Conservation (phyloP, 2,329 filamentous ascomycete species). For the Cladosporium velox region DNA sequence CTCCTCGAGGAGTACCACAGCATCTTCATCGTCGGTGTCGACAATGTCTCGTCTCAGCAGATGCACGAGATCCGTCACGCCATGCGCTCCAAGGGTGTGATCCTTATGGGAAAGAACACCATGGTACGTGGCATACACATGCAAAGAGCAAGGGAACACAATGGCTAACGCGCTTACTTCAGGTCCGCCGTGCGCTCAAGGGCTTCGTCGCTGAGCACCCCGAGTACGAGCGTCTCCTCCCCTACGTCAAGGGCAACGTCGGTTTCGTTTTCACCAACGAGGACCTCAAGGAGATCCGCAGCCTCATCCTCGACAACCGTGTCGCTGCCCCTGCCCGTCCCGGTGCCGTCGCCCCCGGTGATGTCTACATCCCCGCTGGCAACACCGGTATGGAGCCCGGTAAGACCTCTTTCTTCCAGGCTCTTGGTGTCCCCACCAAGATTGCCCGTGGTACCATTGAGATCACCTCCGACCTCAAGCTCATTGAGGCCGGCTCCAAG, state of each 20-base stretch:
- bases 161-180: conserved; percentile 24
- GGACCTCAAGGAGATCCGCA: conserved; percentile 88
- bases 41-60: conserved; percentile 99
- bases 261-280: conserved; percentile 99
- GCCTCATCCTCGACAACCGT: conserved; percentile 95
- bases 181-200: conserved; percentile 96
- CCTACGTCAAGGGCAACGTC: conserved; percentile 95
- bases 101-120: conserved; percentile 99
- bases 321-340: conserved; percentile 97
- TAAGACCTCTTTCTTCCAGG: conserved; percentile 99
- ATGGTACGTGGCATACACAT: conserved; percentile 67
- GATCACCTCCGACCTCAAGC: conserved; percentile 97
- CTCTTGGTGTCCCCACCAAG: conserved; percentile 99
- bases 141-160: neutral
- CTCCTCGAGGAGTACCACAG: conserved; percentile 95
- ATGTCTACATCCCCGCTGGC: conserved; percentile 94
- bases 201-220: conserved; percentile 87
- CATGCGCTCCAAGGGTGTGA: conserved; percentile 88
- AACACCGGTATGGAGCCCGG: conserved; percentile 99
- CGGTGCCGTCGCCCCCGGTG: conserved; percentile 88
- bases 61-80: conserved; percentile 99
- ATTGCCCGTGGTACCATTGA: conserved; percentile 99
- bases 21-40: conserved; percentile 77
- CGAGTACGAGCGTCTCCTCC: conserved; percentile 97
- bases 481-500: conserved; percentile 88